These are phyloP conservation scores for Trypanosoma platydactyli DNA, from an alignment of 208 protist genomes.

Conservation along the genomic window DNA sequence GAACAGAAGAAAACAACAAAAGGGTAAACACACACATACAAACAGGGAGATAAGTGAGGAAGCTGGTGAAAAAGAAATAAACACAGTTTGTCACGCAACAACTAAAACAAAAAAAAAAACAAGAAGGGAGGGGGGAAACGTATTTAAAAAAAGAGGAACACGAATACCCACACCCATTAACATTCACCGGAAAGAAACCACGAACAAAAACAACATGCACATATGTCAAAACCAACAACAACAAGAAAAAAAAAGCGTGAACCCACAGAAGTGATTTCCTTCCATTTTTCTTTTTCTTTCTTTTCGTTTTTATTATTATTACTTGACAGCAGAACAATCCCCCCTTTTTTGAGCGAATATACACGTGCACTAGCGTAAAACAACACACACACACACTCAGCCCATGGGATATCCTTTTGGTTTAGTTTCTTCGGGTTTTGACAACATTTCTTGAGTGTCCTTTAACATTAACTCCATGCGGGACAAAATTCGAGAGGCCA, in stretches of 20 bases:
- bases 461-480: constrained; percentile 73
- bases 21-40: background rate
- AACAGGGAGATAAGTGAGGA: constrained; percentile 3
- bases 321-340: no score
- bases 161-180: no score
- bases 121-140: background rate
- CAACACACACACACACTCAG: constrained; percentile 12
- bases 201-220: background rate
- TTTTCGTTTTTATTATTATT: background rate
- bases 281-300: background rate
- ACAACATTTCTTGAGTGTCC: constrained; percentile 58
- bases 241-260: constrained; percentile 11
- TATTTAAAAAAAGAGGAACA: no score
- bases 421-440: constrained; percentile 49
- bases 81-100: no score
- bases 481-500: constrained; percentile 43
- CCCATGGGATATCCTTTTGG: constrained; percentile 65
- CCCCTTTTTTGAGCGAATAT: no score
- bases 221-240: constrained; percentile 4
- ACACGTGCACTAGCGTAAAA: background rate
- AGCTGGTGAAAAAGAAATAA: background rate
- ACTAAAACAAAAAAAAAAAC: constrained; percentile 14
- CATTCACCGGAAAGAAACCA: constrained; percentile 11
- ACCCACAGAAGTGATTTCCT: background rate
- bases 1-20: no score